Base-by-base conservation (phyloP, 2,329 filamentous ascomycete species). In the Penicillium sp. region DNA sequence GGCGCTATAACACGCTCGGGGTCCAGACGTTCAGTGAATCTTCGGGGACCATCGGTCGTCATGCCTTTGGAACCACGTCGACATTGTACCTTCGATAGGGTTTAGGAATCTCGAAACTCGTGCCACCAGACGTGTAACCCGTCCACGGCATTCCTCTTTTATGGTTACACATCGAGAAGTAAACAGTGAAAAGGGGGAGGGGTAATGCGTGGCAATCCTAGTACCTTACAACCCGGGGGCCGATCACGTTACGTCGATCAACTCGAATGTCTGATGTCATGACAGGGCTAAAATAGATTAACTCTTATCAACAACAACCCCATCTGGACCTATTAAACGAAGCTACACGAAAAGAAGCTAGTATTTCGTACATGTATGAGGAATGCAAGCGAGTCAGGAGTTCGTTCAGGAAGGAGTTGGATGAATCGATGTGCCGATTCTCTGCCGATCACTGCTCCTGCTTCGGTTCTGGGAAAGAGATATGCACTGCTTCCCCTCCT, bases 231-330 rank as follows among this genome's bases (percentile, higher is more conserved):
- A 16, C 21, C 42, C 11, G 13, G 21, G 21, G 27, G 16, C 27
- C 24, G 45, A 47, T 47, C 45, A 31, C 45, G 27, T 33, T 31
- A n/a, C n/a, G 26, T 47, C 45, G 26, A 47, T 47, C 45, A 19
- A 47, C 13, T 16, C 14, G n/a, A 16, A n/a, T 37, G 35, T 19
- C 31, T 45, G 49, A 52, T 52, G 39, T 52, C 49, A 52, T 54
- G 5, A 27, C 37, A 22, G 4, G 13, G 21, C 22, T 10, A 21
- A 5, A 43, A 29, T n/a, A 48, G 46, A 54, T 35, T 33, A 52
- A 26, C 1, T 14, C 24, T 24, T 13, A 13, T 52, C 39, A 46
- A 37, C 24, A 45, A 37, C 42, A 37, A 46, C 50, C 44, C n/a
- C 8, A 24, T 27, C 43, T 19, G 29, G 50, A 45, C 50, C 37